phyloP scores from a whole-genome alignment of 805 yeast species.

The Nakazawaea populi region DNA sequence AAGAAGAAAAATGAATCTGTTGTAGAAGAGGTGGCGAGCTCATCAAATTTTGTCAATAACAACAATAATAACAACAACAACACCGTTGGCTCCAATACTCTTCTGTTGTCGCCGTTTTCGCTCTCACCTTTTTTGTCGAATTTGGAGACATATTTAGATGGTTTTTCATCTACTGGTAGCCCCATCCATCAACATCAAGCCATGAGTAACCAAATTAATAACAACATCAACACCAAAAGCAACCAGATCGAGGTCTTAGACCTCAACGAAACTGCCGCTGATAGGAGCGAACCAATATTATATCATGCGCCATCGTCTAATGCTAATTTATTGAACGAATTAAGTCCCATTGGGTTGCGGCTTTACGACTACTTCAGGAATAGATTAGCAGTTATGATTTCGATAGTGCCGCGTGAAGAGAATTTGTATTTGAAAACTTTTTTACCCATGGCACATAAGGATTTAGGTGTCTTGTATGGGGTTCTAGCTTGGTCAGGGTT shows the following conservation, averaged over 20 bases:
- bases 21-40: neutral
- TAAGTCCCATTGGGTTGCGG: constrained; percentile 29
- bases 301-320: constrained; percentile 24
- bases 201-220: neutral
- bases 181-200: neutral
- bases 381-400: constrained; percentile 34
- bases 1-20: constrained; percentile 5
- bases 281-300: constrained; percentile 11
- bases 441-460: constrained; percentile 48
- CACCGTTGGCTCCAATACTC: neutral
- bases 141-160: constrained; percentile 4
- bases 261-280: neutral
- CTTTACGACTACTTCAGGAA: constrained; percentile 46
- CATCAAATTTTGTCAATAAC: neutral
- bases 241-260: constrained; percentile 1
- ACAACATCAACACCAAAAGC: neutral
- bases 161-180: neutral
- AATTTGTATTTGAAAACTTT: constrained; percentile 47
- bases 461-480: constrained; percentile 44
- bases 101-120: constrained; percentile 13
- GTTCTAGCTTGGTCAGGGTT: constrained; percentile 53
- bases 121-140: constrained; percentile 18
- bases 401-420: constrained; percentile 44
- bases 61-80: neutral
- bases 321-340: constrained; percentile 19